Percentiles rank a stretch among this genome's conserved stretches.
Conservation (phyloP, 768 basidiomycete genomes). For the Amanita polypyramis region DNA sequence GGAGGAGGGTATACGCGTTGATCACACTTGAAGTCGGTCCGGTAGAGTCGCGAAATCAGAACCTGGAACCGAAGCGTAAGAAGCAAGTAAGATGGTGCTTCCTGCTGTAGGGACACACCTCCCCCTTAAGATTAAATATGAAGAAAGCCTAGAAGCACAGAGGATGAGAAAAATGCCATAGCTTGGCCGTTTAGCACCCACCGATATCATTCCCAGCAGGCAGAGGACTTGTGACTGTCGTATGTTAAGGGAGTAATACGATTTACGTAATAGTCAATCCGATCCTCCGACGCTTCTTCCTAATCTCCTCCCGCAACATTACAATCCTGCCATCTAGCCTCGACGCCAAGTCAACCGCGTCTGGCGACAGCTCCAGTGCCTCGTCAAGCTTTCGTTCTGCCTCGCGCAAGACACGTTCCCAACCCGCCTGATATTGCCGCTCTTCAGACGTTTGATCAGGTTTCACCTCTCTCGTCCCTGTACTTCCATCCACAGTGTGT, state of each 20-base stretch:
- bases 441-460: neutral
- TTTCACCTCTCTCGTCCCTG: neutral
- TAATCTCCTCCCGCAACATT: slow-evolving; percentile 65
- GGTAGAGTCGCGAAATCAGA: slow-evolving; percentile 90
- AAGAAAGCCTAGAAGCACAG: slow-evolving; percentile 73
- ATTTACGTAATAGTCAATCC: too few species aligned
- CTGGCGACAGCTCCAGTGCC: slow-evolving; percentile 39
- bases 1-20: slow-evolving; percentile 6
- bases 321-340: slow-evolving; percentile 59
- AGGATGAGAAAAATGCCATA: neutral
- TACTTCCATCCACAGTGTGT: neutral
- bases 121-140: slow-evolving; percentile 98
- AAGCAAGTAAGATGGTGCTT: neutral
- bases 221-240: neutral
- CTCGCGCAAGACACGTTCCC: slow-evolving; percentile 36
- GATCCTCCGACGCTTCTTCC: slow-evolving; percentile 27
- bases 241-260: too few species aligned
- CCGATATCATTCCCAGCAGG: slow-evolving; percentile 5
- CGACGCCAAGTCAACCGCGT: slow-evolving; percentile 51
- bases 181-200: neutral
- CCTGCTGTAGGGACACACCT: slow-evolving; percentile 41
- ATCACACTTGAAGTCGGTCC: slow-evolving; percentile 91
- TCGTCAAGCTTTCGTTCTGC: slow-evolving; percentile 42
- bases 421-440: slow-evolving; percentile 23
- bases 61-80: slow-evolving; percentile 38